phyloP scores from a whole-genome alignment of 176 grass and related monocot genomes.

The Bothriochloa decipiens region DNA sequence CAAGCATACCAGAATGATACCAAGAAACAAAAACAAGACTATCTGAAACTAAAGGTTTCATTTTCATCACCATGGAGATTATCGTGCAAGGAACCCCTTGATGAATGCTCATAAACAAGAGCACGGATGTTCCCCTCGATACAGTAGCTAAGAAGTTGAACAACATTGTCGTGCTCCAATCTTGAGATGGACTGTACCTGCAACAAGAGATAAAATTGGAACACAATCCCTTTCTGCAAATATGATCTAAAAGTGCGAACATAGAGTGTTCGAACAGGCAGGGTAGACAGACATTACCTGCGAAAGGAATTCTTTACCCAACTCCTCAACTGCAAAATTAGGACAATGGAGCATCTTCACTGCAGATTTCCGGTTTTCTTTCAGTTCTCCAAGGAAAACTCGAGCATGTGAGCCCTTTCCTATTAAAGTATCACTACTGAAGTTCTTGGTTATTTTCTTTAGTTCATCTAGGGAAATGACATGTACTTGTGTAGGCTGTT shows the following conservation, averaged over 20 bases:
- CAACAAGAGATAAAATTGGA: no score
- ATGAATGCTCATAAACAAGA: constrained; percentile 51
- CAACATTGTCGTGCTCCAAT: constrained; percentile 47
- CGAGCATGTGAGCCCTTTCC: constrained; percentile 60
- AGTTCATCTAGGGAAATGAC: constrained; percentile 40
- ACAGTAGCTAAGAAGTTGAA: constrained; percentile 51
- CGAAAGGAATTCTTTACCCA: no score
- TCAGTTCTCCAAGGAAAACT: constrained; percentile 50
- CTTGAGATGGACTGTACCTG: constrained; percentile 53
- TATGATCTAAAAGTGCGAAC: no score
- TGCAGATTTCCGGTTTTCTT: constrained; percentile 38
- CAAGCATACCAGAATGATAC: not conserved
- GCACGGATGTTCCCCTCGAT: constrained; percentile 36
- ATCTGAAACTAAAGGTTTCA: not conserved
- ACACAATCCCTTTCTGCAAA: no score
- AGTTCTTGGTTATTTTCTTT: constrained; percentile 49
- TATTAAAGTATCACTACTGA: constrained; percentile 41
- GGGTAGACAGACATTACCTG: no score
- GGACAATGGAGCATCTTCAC: no score
- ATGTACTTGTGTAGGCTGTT: constrained; percentile 44
- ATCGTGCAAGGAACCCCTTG: constrained; percentile 56
- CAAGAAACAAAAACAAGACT: not conserved
- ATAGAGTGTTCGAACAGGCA: no score
- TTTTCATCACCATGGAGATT: constrained; percentile 45
- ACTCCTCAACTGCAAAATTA: no score